phyloP scores from a whole-genome alignment of 2,329 filamentous ascomycete genomes.

The Trichoderma hamatum region DNA sequence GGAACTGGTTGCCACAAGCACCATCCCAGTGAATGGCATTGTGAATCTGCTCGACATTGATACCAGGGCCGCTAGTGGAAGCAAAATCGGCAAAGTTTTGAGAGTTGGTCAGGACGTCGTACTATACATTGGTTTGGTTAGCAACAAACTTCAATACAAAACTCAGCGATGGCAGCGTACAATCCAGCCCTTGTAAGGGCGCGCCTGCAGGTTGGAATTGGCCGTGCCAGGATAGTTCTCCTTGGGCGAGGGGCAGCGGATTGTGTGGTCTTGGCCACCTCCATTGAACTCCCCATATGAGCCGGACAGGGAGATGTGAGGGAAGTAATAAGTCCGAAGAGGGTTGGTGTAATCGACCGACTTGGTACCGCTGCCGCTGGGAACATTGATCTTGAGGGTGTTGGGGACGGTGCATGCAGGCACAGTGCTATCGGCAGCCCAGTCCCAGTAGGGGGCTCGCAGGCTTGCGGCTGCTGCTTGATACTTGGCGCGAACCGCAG shows the following conservation, averaged over 20 bases:
- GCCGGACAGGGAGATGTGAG: conserved; percentile 42
- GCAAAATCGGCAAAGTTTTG: conserved; percentile 42
- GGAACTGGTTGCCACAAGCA: conserved; percentile 47
- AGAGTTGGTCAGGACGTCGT: conserved; percentile 46
- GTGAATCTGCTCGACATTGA: conserved; percentile 50
- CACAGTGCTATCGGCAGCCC: conserved; percentile 49
- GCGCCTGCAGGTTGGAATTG: conserved; percentile 39
- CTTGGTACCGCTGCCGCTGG: conserved; percentile 39
- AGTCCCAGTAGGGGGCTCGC: conserved; percentile 59
- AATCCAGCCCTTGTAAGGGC: conserved; percentile 46
- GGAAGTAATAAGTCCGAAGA: conserved; percentile 55
- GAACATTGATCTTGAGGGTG: conserved; percentile 46
- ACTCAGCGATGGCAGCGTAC: conserved; percentile 38
- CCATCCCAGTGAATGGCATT: conserved; percentile 48
- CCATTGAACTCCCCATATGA: conserved; percentile 43
- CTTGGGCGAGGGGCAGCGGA: conserved; percentile 43
- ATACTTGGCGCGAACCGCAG: conserved; percentile 43
- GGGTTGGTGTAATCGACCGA: conserved; percentile 52
- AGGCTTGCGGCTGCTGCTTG: conserved; percentile 49
- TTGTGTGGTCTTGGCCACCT: conserved; percentile 42
- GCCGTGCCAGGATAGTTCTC: conserved; percentile 45
- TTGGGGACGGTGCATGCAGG: conserved; percentile 45
- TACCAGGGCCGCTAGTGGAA: conserved; percentile 40
- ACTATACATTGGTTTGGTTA: conserved; percentile 39
- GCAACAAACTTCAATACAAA: neutral